Percentiles rank a stretch among this genome's conserved stretches.
These are phyloP conservation scores for Pseudisothecium myosuroides DNA, from an alignment of 225 moss, liverwort and hornwort species.

Conservation along the genomic window DNA sequence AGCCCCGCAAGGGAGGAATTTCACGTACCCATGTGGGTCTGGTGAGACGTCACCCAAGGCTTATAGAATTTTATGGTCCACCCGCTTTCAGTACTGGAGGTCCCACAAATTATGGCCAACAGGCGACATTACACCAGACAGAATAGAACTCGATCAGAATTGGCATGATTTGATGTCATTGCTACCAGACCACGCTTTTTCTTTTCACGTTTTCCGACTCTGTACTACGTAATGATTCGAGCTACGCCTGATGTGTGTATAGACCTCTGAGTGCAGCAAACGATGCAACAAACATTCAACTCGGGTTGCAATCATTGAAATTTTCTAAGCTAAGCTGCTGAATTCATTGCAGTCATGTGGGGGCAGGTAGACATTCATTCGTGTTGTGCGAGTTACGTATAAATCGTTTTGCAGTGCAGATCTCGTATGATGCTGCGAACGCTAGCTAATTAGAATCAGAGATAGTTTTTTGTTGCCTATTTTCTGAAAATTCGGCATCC, in stretches of 20 bases:
- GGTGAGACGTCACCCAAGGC: neutral
- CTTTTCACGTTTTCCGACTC: neutral
- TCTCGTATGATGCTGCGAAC: neutral
- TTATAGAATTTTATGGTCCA: neutral
- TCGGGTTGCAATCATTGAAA: neutral
- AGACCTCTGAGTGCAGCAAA: neutral
- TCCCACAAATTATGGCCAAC: neutral
- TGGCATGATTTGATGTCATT: conserved; percentile 2
- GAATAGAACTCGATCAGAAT: neutral
- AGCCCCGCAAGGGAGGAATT: neutral
- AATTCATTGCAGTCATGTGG: neutral
- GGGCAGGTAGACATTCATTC: neutral
- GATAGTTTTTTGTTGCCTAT: neutral
- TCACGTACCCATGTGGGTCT: neutral
- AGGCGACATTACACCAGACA: neutral
- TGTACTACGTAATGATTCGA: neutral
- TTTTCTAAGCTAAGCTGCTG: no score
- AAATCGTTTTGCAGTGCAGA: neutral
- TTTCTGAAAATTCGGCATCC: neutral
- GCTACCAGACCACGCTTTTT: neutral
- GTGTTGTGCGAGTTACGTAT: neutral
- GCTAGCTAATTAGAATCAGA: neutral
- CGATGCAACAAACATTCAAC: neutral
- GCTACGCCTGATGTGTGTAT: neutral
- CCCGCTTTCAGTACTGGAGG: neutral